Evolutionary conservation across 2,329 filamentous ascomycete species (phyloP).

Genomic region (Aspergillus aculeatinus): DNA sequence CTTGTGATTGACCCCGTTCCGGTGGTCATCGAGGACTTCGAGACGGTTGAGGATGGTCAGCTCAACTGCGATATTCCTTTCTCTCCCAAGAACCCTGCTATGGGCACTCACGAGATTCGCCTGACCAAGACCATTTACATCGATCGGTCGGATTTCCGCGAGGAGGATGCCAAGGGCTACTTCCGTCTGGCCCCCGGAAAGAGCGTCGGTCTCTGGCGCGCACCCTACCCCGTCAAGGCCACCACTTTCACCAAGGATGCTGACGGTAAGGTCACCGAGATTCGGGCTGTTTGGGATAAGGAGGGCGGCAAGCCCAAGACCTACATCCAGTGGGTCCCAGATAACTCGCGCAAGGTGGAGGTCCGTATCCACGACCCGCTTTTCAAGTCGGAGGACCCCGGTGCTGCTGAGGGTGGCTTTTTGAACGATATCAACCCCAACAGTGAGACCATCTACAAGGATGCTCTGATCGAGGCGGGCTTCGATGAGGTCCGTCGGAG

Average conservation of each 20-base stretch:
- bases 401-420: constrained; percentile 74
- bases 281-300: constrained; percentile 66
- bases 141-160: constrained; percentile 75
- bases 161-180: constrained; percentile 63
- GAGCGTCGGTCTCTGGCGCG: constrained; percentile 70
- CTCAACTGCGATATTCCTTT: constrained; percentile 72
- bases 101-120: constrained; percentile 55
- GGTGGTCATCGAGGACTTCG: constrained; percentile 77
- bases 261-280: constrained; percentile 64
- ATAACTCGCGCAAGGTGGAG: constrained; percentile 63
- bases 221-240: constrained; percentile 67
- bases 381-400: constrained; percentile 84
- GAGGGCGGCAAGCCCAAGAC: constrained; percentile 72
- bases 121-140: constrained; percentile 83
- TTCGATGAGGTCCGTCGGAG: constrained; percentile 72
- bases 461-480: constrained; percentile 79
- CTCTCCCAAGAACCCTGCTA: constrained; percentile 68
- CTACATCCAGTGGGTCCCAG: constrained; percentile 83
- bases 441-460: constrained; percentile 73
- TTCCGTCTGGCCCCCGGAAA: constrained; percentile 76
- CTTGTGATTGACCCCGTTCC: constrained; percentile 82
- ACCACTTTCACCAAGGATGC: constrained; percentile 66
- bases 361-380: constrained; percentile 77
- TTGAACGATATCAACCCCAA: constrained; percentile 80
- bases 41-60: constrained; percentile 66